phyloP scores from a whole-genome alignment of 768 basidiomycete species.

The Kwoniella europaea region DNA sequence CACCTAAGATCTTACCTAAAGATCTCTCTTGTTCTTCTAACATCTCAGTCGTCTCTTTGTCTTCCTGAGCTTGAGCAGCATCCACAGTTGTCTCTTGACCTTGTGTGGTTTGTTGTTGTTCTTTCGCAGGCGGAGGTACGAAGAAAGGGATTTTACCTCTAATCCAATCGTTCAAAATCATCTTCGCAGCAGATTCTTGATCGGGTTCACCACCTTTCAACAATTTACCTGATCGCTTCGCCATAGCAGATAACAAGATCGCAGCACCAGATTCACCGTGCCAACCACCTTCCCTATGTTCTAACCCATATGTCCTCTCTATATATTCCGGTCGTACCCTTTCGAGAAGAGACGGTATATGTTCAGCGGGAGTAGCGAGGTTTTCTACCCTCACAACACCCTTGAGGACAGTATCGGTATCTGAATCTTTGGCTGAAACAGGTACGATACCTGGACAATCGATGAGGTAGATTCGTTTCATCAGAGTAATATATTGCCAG shows the following conservation, averaged over 20 bases:
- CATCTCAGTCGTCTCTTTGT: constrained; percentile 60
- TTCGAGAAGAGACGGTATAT: constrained; percentile 82
- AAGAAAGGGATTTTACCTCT: constrained; percentile 97
- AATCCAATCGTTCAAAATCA: constrained; percentile 95
- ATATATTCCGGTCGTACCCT: constrained; percentile 94
- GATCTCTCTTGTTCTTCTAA: constrained; percentile 60
- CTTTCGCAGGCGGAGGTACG: constrained; percentile 80
- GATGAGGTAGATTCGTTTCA: constrained; percentile 94
- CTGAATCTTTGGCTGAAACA: constrained; percentile 84
- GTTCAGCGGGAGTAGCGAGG: constrained; percentile 86
- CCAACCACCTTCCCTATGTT: constrained; percentile 57
- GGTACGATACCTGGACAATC: constrained; percentile 99
- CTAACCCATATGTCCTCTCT: constrained; percentile 64
- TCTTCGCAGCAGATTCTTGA: constrained; percentile 87
- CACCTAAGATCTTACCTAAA: constrained; percentile 65
- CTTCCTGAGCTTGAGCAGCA: constrained; percentile 48
- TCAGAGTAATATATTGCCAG: constrained; percentile 99
- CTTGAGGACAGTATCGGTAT: constrained; percentile 90
- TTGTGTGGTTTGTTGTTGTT: constrained; percentile 28
- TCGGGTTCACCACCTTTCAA: constrained; percentile 95
- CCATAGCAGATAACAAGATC: constrained; percentile 79
- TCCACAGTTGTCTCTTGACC: constrained; percentile 60
- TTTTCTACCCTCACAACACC: constrained; percentile 97
- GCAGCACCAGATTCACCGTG: constrained; percentile 67
- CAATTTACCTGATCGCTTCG: constrained; percentile 86